These are phyloP conservation scores for Trichoderma sp. DNA, from an alignment of 2,329 filamentous ascomycete species.

Conservation along the genomic window DNA sequence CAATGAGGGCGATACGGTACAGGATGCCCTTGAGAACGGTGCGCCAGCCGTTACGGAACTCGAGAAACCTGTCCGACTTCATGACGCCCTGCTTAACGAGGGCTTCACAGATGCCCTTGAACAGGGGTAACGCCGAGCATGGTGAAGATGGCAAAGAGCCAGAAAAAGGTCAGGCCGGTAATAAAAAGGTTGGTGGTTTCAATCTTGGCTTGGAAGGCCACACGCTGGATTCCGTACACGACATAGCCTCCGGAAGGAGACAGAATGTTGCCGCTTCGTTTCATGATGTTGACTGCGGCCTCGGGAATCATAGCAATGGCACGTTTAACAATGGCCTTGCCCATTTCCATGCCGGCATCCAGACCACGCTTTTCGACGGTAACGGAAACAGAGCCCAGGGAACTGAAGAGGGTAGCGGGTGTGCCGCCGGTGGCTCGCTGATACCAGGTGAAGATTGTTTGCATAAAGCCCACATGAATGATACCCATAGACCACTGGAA, in stretches of 20 bases:
- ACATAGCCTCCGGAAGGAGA: conserved; percentile 54
- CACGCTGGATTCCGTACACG: conserved; percentile 81
- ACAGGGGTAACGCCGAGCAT: conserved; percentile 59
- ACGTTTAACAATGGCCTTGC: conserved; percentile 48
- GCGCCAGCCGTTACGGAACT: conserved; percentile 93
- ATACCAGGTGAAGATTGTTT: conserved; percentile 91
- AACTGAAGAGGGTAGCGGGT: conserved; percentile 73
- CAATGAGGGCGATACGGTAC: conserved; percentile 85
- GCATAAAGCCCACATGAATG: conserved; percentile 79
- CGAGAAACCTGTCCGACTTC: conserved; percentile 79
- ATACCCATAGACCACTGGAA: conserved; percentile 99
- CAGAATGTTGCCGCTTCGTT: conserved; percentile 50
- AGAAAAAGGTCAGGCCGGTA: conserved; percentile 85
- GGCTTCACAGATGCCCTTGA: conserved; percentile 67
- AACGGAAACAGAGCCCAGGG: conserved; percentile 56
- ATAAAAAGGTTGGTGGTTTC: conserved; percentile 92
- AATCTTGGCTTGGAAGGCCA: conserved; percentile 80
- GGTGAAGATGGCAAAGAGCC: conserved; percentile 75
- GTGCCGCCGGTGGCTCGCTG: conserved; percentile 88
- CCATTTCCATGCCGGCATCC: conserved; percentile 21
- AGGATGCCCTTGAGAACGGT: conserved; percentile 91
- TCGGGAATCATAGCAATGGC: conserved; percentile 51
- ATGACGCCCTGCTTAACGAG: conserved; percentile 73
- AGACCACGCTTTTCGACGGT: conserved; percentile 69
- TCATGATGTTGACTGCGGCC: conserved; percentile 41